Evolutionary conservation across 2,329 filamentous ascomycete species (phyloP).

Genomic region (Zasmidium angulare): DNA sequence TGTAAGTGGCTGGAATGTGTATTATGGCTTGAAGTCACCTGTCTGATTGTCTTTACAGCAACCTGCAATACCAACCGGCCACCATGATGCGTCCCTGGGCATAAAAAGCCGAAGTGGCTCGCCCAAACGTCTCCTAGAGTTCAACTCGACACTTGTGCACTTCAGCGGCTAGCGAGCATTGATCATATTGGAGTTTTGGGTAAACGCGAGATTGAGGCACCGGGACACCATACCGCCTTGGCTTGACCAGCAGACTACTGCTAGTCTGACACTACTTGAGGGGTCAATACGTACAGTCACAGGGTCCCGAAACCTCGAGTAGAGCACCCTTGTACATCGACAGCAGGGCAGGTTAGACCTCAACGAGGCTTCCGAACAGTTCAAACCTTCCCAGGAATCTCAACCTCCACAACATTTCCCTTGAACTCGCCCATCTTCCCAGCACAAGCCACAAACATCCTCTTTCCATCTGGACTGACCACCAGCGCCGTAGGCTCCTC

Average conservation of each 20-base stretch:
- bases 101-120: background rate
- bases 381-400: background rate
- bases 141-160: background rate
- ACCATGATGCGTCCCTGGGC: background rate
- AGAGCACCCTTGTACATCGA: background rate
- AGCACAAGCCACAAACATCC: conserved; percentile 5
- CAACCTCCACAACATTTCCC: conserved; percentile 7
- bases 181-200: no score
- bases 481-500: conserved; percentile 4
- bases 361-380: no score
- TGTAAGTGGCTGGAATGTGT: no score
- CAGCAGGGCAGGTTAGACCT: background rate
- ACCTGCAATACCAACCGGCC: background rate
- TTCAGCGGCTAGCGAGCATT: background rate
- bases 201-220: no score
- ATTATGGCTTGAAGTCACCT: no score
- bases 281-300: no score
- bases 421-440: conserved; percentile 5
- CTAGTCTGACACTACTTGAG: no score
- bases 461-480: conserved; percentile 6
- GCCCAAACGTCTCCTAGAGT: background rate
- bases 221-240: no score
- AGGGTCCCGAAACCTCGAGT: no score
- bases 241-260: no score
- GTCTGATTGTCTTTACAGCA: background rate